Percentiles rank a stretch among this genome's conserved stretches.
phyloP scores from a whole-genome alignment of 805 yeast genomes.

The Cyberlindnera mrakii region DNA sequence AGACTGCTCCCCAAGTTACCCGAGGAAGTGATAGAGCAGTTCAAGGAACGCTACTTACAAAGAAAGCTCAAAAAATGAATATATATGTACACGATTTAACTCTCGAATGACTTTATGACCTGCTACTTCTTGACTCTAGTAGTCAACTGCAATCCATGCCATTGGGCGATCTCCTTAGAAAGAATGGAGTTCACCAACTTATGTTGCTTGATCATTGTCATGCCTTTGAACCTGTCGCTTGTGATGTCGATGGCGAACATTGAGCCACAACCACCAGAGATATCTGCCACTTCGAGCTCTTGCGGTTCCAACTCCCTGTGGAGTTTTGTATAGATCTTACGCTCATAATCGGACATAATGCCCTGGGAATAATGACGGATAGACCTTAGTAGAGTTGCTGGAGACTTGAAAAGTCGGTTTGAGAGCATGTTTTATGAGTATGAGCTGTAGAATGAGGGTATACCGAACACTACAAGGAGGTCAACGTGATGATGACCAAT shows the following conservation, averaged over 20 bases:
- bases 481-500: too few species aligned
- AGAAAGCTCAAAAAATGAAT: conserved; percentile 1
- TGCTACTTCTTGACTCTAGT: conserved; percentile 47
- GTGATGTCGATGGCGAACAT: conserved; percentile 88
- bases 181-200: conserved; percentile 76
- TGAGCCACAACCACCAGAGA: conserved; percentile 96
- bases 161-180: conserved; percentile 77
- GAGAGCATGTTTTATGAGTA: too few species aligned
- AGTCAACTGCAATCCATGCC: conserved; percentile 92
- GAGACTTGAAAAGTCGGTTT: too few species aligned
- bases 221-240: conserved; percentile 68
- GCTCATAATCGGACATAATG: conserved; percentile 45
- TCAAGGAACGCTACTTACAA: conserved; percentile 13
- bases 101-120: neutral
- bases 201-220: conserved; percentile 86
- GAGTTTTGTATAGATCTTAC: conserved; percentile 52
- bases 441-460: too few species aligned
- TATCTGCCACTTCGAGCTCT: conserved; percentile 64
- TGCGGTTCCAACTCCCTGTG: conserved; percentile 53
- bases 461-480: too few species aligned
- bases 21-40: conserved; percentile 8
- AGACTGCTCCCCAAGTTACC: conserved; percentile 17
- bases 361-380: neutral
- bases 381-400: neutral
- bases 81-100: neutral